These are phyloP conservation scores for Alternaria dauci DNA, from an alignment of 2,329 filamentous ascomycete species.

Conservation along the genomic window DNA sequence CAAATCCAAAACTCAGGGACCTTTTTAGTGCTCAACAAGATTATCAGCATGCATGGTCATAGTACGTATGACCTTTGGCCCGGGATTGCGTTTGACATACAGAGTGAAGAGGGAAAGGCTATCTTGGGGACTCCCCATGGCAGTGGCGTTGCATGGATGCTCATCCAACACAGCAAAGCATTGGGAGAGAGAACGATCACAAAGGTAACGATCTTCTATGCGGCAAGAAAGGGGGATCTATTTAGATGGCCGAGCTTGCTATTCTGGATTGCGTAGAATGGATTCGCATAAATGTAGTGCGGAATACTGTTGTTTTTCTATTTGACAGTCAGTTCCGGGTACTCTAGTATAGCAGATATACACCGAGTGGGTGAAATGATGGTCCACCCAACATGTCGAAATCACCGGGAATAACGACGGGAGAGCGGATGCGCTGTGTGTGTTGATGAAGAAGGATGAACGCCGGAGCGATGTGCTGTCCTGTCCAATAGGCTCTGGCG, in stretches of 20 bases:
- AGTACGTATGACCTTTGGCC: neutral
- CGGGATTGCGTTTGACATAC: constrained; percentile 7
- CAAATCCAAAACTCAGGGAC: constrained; percentile 10
- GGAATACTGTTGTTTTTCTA: neutral
- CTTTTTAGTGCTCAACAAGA: neutral
- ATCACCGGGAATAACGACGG: neutral
- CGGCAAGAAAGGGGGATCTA: neutral
- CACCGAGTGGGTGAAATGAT: neutral
- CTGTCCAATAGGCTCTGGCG: neutral
- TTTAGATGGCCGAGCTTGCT: constrained; percentile 11
- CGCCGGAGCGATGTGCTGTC: neutral
- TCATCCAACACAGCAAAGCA: constrained; percentile 11
- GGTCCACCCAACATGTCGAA: neutral
- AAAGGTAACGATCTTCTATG: constrained; percentile 16
- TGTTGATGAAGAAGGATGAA: neutral
- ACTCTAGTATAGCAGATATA: neutral
- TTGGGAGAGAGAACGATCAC: constrained; percentile 3
- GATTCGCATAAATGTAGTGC: no score
- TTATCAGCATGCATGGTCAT: neutral
- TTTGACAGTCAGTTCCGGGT: neutral
- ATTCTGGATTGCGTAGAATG: constrained; percentile 13
- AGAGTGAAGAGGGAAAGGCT: constrained; percentile 20
- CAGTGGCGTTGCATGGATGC: constrained; percentile 6
- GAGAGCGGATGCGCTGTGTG: neutral
- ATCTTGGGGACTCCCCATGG: constrained; percentile 22